These are phyloP conservation scores for Haematococcus sp. DNA, from an alignment of 139 green algal species.

Conservation along the genomic window DNA sequence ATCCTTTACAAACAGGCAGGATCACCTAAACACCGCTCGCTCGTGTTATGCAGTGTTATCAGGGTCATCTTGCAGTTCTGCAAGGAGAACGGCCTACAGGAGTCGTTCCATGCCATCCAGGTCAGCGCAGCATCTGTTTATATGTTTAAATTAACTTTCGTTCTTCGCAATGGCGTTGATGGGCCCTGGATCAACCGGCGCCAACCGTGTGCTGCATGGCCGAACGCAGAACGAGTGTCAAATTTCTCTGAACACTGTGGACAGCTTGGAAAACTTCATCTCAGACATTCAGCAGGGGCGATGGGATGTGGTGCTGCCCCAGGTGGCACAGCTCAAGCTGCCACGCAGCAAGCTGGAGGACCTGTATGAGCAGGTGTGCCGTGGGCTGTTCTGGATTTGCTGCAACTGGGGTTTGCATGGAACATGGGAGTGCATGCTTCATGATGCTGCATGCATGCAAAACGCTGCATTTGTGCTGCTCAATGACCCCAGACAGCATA, in stretches of 20 bases:
- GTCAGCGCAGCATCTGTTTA: conserved; percentile 19
- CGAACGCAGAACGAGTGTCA: conserved; percentile 82
- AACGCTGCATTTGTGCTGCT: background rate
- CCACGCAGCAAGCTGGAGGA: conserved; percentile 85
- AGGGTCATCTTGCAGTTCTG: conserved; percentile 97
- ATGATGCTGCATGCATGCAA: background rate
- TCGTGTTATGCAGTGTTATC: conserved; percentile 92
- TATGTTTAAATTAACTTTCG: background rate
- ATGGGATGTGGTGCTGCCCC: conserved; percentile 90
- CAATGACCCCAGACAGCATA: background rate
- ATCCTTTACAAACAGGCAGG: no score
- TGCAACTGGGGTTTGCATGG: background rate
- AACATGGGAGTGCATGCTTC: background rate
- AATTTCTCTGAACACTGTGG: conserved; percentile 93
- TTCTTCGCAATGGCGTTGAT: background rate
- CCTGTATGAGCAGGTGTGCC: conserved; percentile 88
- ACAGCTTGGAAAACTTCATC: conserved; percentile 87
- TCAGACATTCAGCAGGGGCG: conserved; percentile 84
- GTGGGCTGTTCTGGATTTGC: background rate
- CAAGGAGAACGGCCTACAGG: conserved; percentile 88
- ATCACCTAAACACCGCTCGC: no score
- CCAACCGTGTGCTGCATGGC: background rate
- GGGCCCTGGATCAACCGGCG: background rate
- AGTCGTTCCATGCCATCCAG: conserved; percentile 89
- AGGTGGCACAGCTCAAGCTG: conserved; percentile 83